phyloP scores from a whole-genome alignment of 306 rosid species.

The Ceratonia siliqua region DNA sequence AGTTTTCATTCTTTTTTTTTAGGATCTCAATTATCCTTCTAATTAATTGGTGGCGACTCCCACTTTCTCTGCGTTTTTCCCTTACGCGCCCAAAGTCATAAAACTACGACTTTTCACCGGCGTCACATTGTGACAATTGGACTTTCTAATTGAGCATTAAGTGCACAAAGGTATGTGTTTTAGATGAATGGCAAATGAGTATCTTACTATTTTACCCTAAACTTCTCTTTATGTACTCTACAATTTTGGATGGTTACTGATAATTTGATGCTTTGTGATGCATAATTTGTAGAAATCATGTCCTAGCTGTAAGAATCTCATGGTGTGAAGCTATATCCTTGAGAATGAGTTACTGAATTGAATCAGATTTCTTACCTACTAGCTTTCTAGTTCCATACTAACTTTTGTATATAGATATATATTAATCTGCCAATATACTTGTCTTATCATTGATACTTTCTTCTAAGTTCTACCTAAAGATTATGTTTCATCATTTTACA shows the following conservation, averaged over 20 bases:
- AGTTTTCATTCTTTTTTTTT: too few relatives aligned
- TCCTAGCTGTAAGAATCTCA: neutral
- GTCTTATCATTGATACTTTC: neutral
- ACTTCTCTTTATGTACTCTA: neutral
- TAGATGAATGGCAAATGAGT: neutral
- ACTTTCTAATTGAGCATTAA: slow-evolving; percentile 3
- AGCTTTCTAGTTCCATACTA: neutral
- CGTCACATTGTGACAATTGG: too few relatives aligned
- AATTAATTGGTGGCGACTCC: too few relatives aligned
- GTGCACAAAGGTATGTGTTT: neutral
- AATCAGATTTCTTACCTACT: neutral
- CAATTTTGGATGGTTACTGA: neutral
- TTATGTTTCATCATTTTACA: slow-evolving; percentile 10
- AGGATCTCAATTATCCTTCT: too few relatives aligned
- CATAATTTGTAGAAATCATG: neutral
- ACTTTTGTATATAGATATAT: neutral
- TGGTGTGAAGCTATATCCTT: neutral
- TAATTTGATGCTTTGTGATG: neutral
- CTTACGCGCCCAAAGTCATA: too few relatives aligned
- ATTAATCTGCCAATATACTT: neutral
- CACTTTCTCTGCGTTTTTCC: too few relatives aligned
- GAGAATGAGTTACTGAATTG: neutral
- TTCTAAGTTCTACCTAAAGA: neutral
- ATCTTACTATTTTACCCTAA: neutral
- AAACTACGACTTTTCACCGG: too few relatives aligned